Percentiles rank a stretch among this genome's conserved stretches.
Conservation (phyloP, 2,329 filamentous ascomycete genomes). For the Colletotrichum sp. region DNA sequence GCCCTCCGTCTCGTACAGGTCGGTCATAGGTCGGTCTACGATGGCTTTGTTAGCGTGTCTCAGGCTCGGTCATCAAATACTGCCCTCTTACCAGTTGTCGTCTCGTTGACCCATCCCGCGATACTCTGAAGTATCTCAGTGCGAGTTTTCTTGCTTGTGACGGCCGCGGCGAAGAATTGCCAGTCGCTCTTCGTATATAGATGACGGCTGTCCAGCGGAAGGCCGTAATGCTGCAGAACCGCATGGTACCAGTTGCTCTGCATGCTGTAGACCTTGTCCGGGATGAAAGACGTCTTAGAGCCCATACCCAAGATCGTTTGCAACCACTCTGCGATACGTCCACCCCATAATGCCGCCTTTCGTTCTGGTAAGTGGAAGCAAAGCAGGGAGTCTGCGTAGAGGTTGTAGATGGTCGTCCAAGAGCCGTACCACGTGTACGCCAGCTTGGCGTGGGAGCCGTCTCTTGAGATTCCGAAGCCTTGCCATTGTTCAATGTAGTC, state of each 20-base stretch:
- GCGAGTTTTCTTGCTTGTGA: conserved; percentile 72
- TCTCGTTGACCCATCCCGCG: conserved; percentile 85
- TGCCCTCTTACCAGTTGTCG: conserved; percentile 59
- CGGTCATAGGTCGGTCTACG: conserved; percentile 75
- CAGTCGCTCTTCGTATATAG: conserved; percentile 90
- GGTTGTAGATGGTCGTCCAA: conserved; percentile 82
- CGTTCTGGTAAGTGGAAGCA: conserved; percentile 70
- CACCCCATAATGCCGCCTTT: conserved; percentile 17
- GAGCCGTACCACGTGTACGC: conserved; percentile 83
- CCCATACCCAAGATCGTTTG: conserved; percentile 29
- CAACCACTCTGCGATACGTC: background rate
- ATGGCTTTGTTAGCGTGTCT: background rate
- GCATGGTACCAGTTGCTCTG: conserved; percentile 83
- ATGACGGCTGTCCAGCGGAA: conserved; percentile 83
- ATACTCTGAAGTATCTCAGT: conserved; percentile 76
- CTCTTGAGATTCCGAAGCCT: conserved; percentile 70
- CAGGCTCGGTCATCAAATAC: background rate
- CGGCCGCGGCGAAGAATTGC: conserved; percentile 87
- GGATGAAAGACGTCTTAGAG: conserved; percentile 64
- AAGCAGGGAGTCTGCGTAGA: conserved; percentile 77
- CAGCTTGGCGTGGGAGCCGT: conserved; percentile 76
- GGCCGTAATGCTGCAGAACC: conserved; percentile 80
- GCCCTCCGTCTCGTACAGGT: conserved; percentile 83
- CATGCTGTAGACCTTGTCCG: conserved; percentile 75
- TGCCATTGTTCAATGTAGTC: conserved; percentile 76